Evolutionary conservation across 495 filamentous ascomycete genomes (phyloP).

Genomic region (Tuber microsphaerosporum): DNA sequence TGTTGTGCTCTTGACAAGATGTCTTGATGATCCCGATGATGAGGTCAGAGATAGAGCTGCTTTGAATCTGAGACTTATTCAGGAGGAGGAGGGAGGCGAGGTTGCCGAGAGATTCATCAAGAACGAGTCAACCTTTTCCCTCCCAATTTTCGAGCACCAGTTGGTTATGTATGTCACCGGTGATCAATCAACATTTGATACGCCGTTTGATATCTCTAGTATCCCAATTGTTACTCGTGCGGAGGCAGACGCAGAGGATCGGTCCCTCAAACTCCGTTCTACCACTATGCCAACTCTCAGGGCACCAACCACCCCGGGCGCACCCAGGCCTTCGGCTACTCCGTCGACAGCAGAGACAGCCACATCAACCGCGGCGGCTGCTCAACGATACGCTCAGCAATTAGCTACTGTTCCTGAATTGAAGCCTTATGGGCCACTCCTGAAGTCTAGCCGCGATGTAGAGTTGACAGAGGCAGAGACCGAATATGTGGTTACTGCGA

Average conservation of each 20-base stretch:
- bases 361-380: conserved; percentile 64
- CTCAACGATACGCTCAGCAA: conserved; percentile 54
- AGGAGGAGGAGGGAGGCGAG: conserved; percentile 58
- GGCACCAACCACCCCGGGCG: conserved; percentile 65
- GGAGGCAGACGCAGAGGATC: conserved; percentile 93
- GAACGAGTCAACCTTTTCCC: conserved; percentile 84
- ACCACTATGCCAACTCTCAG: conserved; percentile 89
- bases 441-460: conserved; percentile 79
- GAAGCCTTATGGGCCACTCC: conserved; percentile 73
- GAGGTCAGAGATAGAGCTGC: conserved; percentile 95
- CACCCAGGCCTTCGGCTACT: conserved; percentile 52
- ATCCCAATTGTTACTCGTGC: conserved; percentile 94
- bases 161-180: conserved; percentile 97
- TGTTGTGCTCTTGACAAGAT: conserved; percentile 81
- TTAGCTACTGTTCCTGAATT: conserved; percentile 84
- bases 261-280: conserved; percentile 82
- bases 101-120: conserved; percentile 78
- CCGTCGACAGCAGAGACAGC: conserved; percentile 61
- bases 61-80: conserved; percentile 81
- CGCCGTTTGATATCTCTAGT: conserved; percentile 79
- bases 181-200: conserved; percentile 71
- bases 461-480: conserved; percentile 96
- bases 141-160: conserved; percentile 94
- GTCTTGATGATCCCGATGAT: conserved; percentile 94
- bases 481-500: conserved; percentile 85